phyloP scores from a whole-genome alignment of 108 stramenopile genomes.

The Asterionellopsis glacialis region DNA sequence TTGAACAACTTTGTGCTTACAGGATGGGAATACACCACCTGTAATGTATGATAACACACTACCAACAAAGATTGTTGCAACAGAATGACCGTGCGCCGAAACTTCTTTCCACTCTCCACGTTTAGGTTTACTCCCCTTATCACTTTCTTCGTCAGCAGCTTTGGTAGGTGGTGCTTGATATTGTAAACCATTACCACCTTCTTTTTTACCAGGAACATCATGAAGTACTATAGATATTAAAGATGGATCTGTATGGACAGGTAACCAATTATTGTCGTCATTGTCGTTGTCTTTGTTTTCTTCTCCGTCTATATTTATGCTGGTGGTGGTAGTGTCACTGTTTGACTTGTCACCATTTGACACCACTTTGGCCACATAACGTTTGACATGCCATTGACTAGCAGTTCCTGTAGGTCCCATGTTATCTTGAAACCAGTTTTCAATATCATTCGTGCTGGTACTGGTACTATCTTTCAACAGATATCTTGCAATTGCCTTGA shows the following conservation, averaged over 20 bases:
- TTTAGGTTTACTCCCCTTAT: background rate
- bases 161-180: conserved; percentile 17
- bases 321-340: background rate
- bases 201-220: conserved; percentile 33
- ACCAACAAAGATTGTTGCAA: conserved; percentile 74
- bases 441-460: conserved; percentile 23
- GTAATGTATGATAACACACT: conserved; percentile 65
- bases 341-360: background rate
- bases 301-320: background rate
- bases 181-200: conserved; percentile 53
- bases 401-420: conserved; percentile 50
- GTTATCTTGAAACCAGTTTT: conserved; percentile 47
- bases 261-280: conserved; percentile 38
- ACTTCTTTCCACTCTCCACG: conserved; percentile 47
- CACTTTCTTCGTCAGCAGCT: background rate
- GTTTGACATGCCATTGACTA: conserved; percentile 86
- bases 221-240: conserved; percentile 73
- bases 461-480: no score
- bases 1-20: conserved; percentile 62
- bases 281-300: background rate
- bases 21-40: conserved; percentile 43
- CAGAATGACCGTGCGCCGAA: conserved; percentile 54
- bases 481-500: conserved; percentile 49
- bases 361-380: conserved; percentile 39
- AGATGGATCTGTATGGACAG: conserved; percentile 83